These are phyloP conservation scores for Pyrenochaeta sp. DNA, from an alignment of 2,329 filamentous ascomycete genomes.

Conservation along the genomic window DNA sequence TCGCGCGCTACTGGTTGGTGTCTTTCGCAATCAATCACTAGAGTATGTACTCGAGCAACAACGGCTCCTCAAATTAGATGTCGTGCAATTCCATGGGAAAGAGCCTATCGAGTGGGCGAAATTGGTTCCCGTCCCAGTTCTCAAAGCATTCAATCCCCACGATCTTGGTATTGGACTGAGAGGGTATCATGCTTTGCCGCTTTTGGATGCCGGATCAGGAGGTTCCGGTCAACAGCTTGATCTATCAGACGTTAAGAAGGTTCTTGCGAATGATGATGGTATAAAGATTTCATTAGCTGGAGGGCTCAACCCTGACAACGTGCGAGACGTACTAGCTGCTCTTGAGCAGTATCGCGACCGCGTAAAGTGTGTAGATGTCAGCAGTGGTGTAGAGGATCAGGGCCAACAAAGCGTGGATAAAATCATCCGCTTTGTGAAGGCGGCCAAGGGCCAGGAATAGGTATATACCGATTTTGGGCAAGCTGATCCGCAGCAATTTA, in stretches of 20 bases:
- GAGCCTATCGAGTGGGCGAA: conserved; percentile 93
- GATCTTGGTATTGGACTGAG: conserved; percentile 75
- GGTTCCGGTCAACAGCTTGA: conserved; percentile 82
- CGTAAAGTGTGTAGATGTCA: conserved; percentile 88
- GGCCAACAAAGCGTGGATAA: conserved; percentile 82
- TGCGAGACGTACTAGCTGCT: conserved; percentile 69
- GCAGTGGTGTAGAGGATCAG: conserved; percentile 84
- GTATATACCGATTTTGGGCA: no score
- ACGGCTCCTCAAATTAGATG: conserved; percentile 77
- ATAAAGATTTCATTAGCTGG: conserved; percentile 84
- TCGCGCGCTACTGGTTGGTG: conserved; percentile 84
- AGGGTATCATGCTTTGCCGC: conserved; percentile 82
- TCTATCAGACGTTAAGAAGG: conserved; percentile 70
- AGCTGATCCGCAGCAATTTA: no score
- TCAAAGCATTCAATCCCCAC: conserved; percentile 82
- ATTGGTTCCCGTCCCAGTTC: conserved; percentile 89
- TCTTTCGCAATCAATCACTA: conserved; percentile 91
- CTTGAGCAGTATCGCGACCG: conserved; percentile 68
- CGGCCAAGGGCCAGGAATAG: conserved; percentile 60
- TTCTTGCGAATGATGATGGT: conserved; percentile 73
- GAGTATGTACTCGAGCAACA: conserved; percentile 83
- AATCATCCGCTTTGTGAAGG: conserved; percentile 81
- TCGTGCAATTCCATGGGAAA: conserved; percentile 91
- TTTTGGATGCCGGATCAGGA: conserved; percentile 87
- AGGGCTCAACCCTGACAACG: conserved; percentile 82